Base-by-base conservation (phyloP, 495 filamentous ascomycete genomes). In the Penicillium parvum region DNA sequence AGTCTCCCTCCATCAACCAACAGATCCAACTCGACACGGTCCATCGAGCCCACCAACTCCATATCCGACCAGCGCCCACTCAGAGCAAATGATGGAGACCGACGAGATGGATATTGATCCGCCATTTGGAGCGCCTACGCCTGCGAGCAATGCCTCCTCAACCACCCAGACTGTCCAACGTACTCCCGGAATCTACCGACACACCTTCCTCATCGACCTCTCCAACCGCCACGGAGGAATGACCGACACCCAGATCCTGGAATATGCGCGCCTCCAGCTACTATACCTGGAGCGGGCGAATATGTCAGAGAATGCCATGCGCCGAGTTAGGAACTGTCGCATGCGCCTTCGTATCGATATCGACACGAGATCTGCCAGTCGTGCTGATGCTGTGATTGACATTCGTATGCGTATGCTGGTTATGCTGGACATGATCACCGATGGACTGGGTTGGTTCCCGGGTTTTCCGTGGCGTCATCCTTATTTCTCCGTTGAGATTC, bases 361-460 rank as follows among this genome's bases (percentile, higher is more conserved):
- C 20, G 44, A 22, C 8, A 32, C 25, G 8, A 26, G 20, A n/a
- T 19, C 8, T 20, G 2, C 15, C 16, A 20, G 32, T 15, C 32
- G 15, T 5, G 12, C 16, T n/a, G 15, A 35, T 5, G 32, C 32
- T 4, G 12, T 30, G 0, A 15, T 12, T 2, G n/a, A 30, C 12
- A 6, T 6, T 10, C 28, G 28, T 6, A 7, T 30, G n/a, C n/a
- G 28, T 4, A 30, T 30, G 28, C 16, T 30, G 28, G 2, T 12
- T 4, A 50, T 45, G 41, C 18, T 22, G 6, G 22, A 40, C 2
- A 50, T 50, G 41, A 36, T 30, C 26, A 12, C 17, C 1, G 47
- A 45, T 11, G 47, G 41, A 6, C 9, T 45, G 12, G 47, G 41
- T 4, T 50, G 47, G 41, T 45, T 50, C 5, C 17, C 30, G 5